These are phyloP conservation scores for Saccharum hybrid DNA, from an alignment of 202 grass and related monocot species.

Conservation along the genomic window DNA sequence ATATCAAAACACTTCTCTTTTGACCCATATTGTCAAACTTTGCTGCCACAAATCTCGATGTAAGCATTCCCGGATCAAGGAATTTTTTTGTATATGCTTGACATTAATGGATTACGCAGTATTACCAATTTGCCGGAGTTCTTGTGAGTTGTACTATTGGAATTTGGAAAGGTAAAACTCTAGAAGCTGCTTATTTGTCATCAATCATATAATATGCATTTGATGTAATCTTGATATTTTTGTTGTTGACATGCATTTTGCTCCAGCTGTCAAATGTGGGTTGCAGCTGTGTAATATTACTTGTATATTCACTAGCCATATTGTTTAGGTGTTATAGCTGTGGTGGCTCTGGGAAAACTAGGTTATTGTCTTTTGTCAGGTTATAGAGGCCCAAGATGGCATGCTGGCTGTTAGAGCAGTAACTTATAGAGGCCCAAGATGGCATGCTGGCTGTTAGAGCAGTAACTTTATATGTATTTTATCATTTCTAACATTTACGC, in stretches of 20 bases:
- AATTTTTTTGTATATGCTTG: slow-evolving; percentile 42
- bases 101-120: slow-evolving; percentile 62
- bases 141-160: slow-evolving; percentile 92
- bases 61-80: slow-evolving; percentile 45
- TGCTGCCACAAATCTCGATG: slow-evolving; percentile 72
- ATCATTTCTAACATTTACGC: neutral
- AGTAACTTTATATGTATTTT: neutral
- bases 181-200: slow-evolving; percentile 8
- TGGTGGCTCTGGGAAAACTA: neutral
- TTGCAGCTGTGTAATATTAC: neutral
- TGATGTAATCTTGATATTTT: neutral
- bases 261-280: neutral
- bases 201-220: neutral
- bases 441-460: neutral
- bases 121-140: slow-evolving; percentile 61
- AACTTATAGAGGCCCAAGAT: slow-evolving; percentile 6
- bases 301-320: slow-evolving; percentile 10
- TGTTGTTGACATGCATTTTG: neutral
- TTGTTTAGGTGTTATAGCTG: neutral
- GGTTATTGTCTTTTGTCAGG: neutral
- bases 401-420: too few relatives aligned
- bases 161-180: slow-evolving; percentile 82
- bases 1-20: slow-evolving; percentile 83
- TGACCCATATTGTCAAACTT: slow-evolving; percentile 81
- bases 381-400: too few relatives aligned